Conservation (phyloP, 177 flowering plant genomes). For the Vitis hybrid region DNA sequence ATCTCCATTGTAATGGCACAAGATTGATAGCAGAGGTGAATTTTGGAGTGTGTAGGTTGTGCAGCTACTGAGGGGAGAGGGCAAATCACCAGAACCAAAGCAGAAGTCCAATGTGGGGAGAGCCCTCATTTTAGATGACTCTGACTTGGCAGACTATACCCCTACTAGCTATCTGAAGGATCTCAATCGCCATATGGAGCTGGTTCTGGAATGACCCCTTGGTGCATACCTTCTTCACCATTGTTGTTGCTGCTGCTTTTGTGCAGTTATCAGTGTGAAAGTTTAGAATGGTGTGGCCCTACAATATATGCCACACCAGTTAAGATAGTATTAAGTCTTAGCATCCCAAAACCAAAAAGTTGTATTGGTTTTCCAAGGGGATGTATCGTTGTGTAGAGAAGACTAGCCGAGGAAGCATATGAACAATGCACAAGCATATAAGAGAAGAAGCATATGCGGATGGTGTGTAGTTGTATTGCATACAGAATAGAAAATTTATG, state of each 20-base stretch:
- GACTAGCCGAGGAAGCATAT: too few species aligned
- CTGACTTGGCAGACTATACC: slow-evolving; percentile 76
- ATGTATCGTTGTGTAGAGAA: too few species aligned
- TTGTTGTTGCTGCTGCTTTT: slow-evolving; percentile 1
- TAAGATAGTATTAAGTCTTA: too few species aligned
- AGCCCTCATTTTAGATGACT: slow-evolving; percentile 54
- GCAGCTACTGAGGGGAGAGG: slow-evolving; percentile 64
- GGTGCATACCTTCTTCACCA: not conserved
- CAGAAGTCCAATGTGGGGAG: slow-evolving; percentile 40
- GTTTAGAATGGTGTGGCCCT: not conserved
- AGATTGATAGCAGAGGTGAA: not conserved
- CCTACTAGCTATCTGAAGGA: slow-evolving; percentile 68
- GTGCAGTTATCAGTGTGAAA: not conserved
- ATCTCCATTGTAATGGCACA: not conserved
- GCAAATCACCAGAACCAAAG: slow-evolving; percentile 33
- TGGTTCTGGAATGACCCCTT: slow-evolving; percentile 56
- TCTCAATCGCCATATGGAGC: slow-evolving; percentile 76
- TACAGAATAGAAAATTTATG: too few species aligned
- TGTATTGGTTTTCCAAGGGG: too few species aligned
- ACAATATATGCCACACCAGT: too few species aligned
- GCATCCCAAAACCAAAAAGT: too few species aligned
- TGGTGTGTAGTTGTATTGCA: too few species aligned
- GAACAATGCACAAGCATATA: too few species aligned
- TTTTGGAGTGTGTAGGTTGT: slow-evolving; percentile 49
- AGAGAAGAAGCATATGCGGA: too few species aligned